Evolutionary conservation across 805 yeast genomes (phyloP), one percentile per base, ranked within the genome.

Genomic region (Myxozyma melibiosi): DNA sequence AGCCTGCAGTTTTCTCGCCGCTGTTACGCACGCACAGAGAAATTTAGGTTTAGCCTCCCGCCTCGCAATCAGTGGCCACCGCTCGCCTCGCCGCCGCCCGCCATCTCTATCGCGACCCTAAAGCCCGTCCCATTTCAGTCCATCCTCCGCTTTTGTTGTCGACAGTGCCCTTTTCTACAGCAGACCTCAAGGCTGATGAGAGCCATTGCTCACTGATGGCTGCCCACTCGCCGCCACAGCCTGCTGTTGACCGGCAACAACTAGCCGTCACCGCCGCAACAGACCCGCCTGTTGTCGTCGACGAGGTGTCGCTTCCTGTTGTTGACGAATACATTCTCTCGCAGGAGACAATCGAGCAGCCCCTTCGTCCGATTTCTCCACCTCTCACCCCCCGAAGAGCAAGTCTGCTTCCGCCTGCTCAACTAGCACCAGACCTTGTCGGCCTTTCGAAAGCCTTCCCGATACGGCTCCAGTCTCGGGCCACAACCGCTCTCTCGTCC

Each of bases 401-500:
- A 3, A 38, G 27, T 28, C 45, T 37, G 33, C 49, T 49, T 14
- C 44, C 40, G 24, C 39, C 39, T 24, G 16, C 37, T 5, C 60
- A 31, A 11, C 18, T 45, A 5, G 34, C 58, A 7, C 34, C 62
- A 4, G 61, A 58, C 43, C 40, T 58, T 8, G 51, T 58, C 24
- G 51, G 53, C n/a, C 48, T 59, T 18, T 48, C 63, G 11, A 56
- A 51, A 41, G 55, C 55, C 3, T 59, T 59, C 30, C 61, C 60
- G 9, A 40, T 57, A 11, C 54, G 63, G 31, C 61, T 66, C 18
- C 65, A 65, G 44, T 51, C 67, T n/a, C 57, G 51, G 30, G 67
- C 68, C 14, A 66, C 68, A 7, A 65, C 67, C 7, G 68, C 68
- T 24, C 47, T 66, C 20, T 57, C 68, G 5, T 47, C 61, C 1